Evolutionary conservation across 768 basidiomycete species (phyloP), one percentile per base, ranked within the genome.

Genomic region (Psilocybe subaeruginosa): DNA sequence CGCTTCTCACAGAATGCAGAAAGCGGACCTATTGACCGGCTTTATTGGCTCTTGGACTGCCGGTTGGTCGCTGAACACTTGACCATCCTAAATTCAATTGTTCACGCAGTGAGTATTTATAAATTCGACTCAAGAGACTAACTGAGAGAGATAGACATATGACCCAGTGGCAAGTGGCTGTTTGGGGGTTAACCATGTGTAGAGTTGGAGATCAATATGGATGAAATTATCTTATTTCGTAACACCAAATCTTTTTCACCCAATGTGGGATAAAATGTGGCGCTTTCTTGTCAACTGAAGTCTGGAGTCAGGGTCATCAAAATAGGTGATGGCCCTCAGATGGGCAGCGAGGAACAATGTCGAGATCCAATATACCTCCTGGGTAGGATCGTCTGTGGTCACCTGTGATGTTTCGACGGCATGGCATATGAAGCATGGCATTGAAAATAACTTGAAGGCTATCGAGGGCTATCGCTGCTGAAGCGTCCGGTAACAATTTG

Each of bases 251-350:
- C 7, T 55, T 49, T 45, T 60, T 48, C 53, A 41, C 27, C 59
- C 52, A 60, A 47, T 46, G 31, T 46, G 52, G 59, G 59, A 29
- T 33, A 54, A 45, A 62, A 51, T 65, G 64, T 66, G 65, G 58
- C 61, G 61, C 33, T 56, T 60, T 63, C 59, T 60, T 58, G 50
- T 61, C 59, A 66, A 63, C 59, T 61, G 46, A 58, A 54, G 61
- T 52, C 53, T 52, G 60, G 60, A 35, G 14, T 62, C 60, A 54
- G 48, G 54, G 54, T 56, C 50, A 60, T 62, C 61, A 43, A 43
- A 43, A 12, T 16, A 14, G 41, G 37, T 39, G 37, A 39, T 39
- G 37, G 37, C 41, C 41, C 41, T 43, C 41, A 62, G 55, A 60
- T 50, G 56, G 59, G 55, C 33, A 27, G 33, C 16, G 47, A 46